Base-by-base conservation (phyloP, 768 basidiomycete species). In the Serendipita vermifera region DNA sequence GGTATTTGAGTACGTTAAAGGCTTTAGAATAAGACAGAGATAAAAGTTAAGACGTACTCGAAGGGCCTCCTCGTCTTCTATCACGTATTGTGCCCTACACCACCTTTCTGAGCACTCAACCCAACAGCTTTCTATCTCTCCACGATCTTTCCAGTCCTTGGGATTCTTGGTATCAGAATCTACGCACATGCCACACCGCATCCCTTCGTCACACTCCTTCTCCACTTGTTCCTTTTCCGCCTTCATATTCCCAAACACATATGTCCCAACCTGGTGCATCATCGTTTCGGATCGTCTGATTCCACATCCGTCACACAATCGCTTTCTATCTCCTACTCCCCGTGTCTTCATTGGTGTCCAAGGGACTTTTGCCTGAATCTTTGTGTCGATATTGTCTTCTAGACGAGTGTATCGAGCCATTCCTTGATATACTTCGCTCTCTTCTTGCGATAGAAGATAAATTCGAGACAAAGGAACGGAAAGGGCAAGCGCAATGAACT, bases 331-430 rank as follows among this genome's bases (percentile, higher is more conserved):
- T 13, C 66, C 66, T 5, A 63, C 62, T 13, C 64, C 62, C 3
- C 65, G 61, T 20, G 64, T 60, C 57, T 67, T 67, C n/a, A 55
- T 26, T 22, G 66, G 61, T 2, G 62, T 67, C 65, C 64, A 67
- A 0, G 64, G 64, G 17, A 62, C 51, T 3, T 24, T 3, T 2
- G 61, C 62, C 1, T 53, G 57, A 3, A 67, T 29, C 0, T 61
- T 59, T 13, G 63, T 60, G 38, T 66, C 62, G 17, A 67, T 58
- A 36, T 67, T 65, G 36, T 65, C 58, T 58, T 67, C 66, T n/a
- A 67, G 57, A 24, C 64, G 46, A 27, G 59, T 62, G 51, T 65
- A 67, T 38, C 64, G 58, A 33, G 62, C 60, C 64, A 67, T 67
- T 2, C 57, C 59, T 38, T 63, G 59, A 48, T 64, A 65, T 2